These are phyloP conservation scores for Mycena maculata DNA, from an alignment of 768 basidiomycete genomes.

Conservation along the genomic window DNA sequence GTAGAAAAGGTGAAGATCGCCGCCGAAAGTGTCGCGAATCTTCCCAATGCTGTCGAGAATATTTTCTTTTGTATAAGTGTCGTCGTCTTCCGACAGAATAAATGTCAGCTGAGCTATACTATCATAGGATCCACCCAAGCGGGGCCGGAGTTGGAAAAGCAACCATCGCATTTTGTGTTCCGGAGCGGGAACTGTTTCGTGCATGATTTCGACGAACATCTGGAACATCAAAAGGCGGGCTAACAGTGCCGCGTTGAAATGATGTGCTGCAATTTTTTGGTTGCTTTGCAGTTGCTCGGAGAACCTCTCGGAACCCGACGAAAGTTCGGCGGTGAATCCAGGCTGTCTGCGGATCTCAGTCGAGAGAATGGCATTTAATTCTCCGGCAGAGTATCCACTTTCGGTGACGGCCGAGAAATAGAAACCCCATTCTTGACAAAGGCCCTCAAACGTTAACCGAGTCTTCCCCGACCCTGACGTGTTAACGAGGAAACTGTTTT, in stretches of 20 bases:
- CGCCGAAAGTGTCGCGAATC: background rate
- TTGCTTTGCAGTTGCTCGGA: background rate
- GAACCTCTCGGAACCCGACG: background rate
- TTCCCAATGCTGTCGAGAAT: background rate
- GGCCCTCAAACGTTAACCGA: background rate
- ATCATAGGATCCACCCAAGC: background rate
- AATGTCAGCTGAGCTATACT: background rate
- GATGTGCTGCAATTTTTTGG: background rate
- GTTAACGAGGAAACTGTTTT: background rate
- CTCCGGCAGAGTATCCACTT: background rate
- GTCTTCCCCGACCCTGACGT: conserved; percentile 9
- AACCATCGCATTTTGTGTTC: background rate
- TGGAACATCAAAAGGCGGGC: conserved; percentile 8
- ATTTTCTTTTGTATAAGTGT: background rate
- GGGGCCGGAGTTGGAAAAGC: background rate
- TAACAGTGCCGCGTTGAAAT: background rate
- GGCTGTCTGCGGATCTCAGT: background rate
- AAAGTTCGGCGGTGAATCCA: background rate
- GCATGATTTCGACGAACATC: background rate
- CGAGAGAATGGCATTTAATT: background rate
- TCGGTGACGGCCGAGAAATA: background rate
- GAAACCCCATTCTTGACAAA: conserved; percentile 8
- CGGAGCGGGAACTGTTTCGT: background rate
- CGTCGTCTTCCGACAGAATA: background rate
- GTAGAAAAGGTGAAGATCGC: background rate